A percentile compares a stretch with the other conserved stretches of the same genome.
Conservation (phyloP, 805 yeast genomes). For the Candida nemodendra region DNA sequence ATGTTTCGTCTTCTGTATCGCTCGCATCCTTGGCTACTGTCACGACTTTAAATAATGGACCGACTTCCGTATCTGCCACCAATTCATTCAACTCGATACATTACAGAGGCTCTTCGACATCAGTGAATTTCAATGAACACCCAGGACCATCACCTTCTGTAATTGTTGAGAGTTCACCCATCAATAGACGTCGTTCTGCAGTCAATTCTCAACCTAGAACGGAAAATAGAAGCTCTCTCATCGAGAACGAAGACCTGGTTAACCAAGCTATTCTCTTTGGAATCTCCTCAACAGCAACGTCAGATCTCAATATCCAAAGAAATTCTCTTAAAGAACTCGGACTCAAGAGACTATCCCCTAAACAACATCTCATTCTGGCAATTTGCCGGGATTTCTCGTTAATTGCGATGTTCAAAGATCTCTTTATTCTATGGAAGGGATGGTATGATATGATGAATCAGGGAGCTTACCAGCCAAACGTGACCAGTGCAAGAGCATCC, state of each 20-base stretch:
- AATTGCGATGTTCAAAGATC: slow-evolving; percentile 27
- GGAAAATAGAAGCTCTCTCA: slow-evolving; percentile 9
- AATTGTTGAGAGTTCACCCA: not conserved
- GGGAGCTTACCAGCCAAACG: slow-evolving; percentile 24
- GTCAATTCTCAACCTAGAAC: slow-evolving; percentile 5
- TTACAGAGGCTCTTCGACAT: slow-evolving; percentile 1
- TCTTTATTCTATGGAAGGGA: slow-evolving; percentile 25
- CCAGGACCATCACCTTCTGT: not conserved
- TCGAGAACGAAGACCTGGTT: slow-evolving; percentile 13
- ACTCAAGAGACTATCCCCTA: slow-evolving; percentile 66
- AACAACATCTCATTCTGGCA: slow-evolving; percentile 73
- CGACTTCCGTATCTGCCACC: not conserved
- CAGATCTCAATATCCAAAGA: slow-evolving; percentile 27
- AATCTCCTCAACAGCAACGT: slow-evolving; percentile 27
- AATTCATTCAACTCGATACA: slow-evolving; percentile 1
- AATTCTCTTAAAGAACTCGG: slow-evolving; percentile 57
- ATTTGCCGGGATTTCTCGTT: slow-evolving; percentile 77
- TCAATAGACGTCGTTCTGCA: not conserved
- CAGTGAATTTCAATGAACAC: no score
- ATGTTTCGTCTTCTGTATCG: slow-evolving; percentile 18
- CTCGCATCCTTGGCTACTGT: slow-evolving; percentile 11
- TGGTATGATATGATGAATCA: slow-evolving; percentile 26
- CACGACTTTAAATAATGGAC: not conserved
- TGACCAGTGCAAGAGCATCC: slow-evolving; percentile 63
- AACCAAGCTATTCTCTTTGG: slow-evolving; percentile 26